Conservation (phyloP, 768 basidiomycete species). For the Sutorius australiensis region DNA sequence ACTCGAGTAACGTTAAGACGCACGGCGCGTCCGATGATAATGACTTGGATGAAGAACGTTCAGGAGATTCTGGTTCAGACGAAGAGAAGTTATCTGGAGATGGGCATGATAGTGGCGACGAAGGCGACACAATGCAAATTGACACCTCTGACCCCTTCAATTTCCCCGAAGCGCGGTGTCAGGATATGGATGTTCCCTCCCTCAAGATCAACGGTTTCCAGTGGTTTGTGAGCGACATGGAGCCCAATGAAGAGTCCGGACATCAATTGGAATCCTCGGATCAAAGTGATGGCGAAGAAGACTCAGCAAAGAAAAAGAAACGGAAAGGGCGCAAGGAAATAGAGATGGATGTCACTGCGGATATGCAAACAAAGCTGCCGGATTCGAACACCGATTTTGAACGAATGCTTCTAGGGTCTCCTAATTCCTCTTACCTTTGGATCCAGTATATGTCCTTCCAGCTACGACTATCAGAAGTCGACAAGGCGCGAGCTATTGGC, state of each 20-base stretch:
- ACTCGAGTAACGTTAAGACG: slow-evolving; percentile 28
- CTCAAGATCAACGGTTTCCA: slow-evolving; percentile 65
- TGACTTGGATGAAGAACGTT: slow-evolving; percentile 8
- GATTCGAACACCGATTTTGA: slow-evolving; percentile 96
- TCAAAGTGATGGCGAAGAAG: slow-evolving; percentile 33
- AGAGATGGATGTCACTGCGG: slow-evolving; percentile 78
- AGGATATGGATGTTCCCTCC: slow-evolving; percentile 23
- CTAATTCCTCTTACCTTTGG: slow-evolving; percentile 97
- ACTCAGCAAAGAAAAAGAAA: slow-evolving; percentile 47
- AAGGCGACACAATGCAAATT: slow-evolving; percentile 22
- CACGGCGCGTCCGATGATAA: slow-evolving; percentile 20
- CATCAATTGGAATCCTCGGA: slow-evolving; percentile 41
- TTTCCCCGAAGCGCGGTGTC: not conserved
- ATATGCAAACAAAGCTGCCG: slow-evolving; percentile 81
- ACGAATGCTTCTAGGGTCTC: slow-evolving; percentile 85
- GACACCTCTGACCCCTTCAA: not conserved
- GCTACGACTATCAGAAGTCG: slow-evolving; percentile 91
- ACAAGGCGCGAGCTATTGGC: slow-evolving; percentile 88
- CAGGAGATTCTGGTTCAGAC: slow-evolving; percentile 7
- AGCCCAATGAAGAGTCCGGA: slow-evolving; percentile 36
- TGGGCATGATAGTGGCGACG: slow-evolving; percentile 16
- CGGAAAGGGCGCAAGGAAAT: slow-evolving; percentile 67
- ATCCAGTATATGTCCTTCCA: slow-evolving; percentile 99
- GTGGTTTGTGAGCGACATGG: slow-evolving; percentile 51
- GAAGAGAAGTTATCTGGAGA: slow-evolving; percentile 20